Conservation (phyloP, 2,329 filamentous ascomycete genomes). For the Cadophora malorum region DNA sequence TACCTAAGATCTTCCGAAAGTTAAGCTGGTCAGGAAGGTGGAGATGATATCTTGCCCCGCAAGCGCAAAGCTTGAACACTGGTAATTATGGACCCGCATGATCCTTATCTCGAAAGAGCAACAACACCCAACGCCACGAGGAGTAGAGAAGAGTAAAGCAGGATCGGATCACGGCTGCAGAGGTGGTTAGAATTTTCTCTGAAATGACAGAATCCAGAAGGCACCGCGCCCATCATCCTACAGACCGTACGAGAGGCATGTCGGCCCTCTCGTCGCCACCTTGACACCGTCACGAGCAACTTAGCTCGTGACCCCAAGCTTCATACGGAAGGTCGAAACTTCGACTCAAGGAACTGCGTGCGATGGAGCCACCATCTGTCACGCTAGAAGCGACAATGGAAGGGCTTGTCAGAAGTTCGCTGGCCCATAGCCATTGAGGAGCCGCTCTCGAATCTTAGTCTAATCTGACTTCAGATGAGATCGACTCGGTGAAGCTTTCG, state of each 20-base stretch:
- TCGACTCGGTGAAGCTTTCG: neutral
- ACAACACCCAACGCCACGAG: neutral
- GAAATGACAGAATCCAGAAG: neutral
- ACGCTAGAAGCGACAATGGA: conserved; percentile 3
- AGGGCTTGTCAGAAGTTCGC: neutral
- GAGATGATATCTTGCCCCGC: neutral
- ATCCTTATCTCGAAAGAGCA: neutral
- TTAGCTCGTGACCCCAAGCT: conserved; percentile 4
- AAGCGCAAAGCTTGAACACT: conserved; percentile 4
- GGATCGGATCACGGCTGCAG: neutral
- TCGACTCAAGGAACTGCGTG: neutral
- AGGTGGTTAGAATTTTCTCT: neutral
- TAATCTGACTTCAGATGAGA: neutral
- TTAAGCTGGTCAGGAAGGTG: neutral
- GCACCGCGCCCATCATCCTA: neutral
- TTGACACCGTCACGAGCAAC: neutral
- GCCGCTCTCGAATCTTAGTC: neutral
- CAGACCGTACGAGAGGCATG: neutral
- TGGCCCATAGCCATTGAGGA: conserved; percentile 13
- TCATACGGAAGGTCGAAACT: conserved; percentile 11
- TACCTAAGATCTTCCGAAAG: neutral
- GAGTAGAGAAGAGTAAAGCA: neutral
- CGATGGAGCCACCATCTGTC: neutral
- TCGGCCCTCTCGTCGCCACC: neutral
- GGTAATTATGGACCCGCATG: neutral